Evolutionary conservation across 192 early-diverging fungal genomes (phyloP).

Genomic region (Coemansia javaensis): DNA sequence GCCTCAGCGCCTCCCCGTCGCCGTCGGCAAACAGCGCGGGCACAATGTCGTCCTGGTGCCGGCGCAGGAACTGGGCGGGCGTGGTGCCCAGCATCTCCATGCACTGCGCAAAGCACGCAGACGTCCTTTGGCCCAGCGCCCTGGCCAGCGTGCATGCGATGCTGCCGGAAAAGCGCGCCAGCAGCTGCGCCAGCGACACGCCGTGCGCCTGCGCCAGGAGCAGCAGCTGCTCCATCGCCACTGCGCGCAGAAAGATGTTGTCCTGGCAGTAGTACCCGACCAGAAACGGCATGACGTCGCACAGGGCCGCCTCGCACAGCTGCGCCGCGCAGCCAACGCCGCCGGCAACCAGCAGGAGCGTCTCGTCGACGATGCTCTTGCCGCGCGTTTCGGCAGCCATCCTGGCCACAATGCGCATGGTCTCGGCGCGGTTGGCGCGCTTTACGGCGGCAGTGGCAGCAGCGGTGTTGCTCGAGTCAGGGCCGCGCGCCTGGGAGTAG

Average conservation of each 20-base stretch:
- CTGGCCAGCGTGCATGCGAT: slow-evolving; percentile 28
- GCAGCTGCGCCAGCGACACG: slow-evolving; percentile 19
- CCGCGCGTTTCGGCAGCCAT: slow-evolving; percentile 5
- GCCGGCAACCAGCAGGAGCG: slow-evolving; percentile 36
- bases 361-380: slow-evolving; percentile 35
- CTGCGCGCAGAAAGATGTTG: slow-evolving; percentile 44
- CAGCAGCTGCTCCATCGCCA: slow-evolving; percentile 49
- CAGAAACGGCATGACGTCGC: slow-evolving; percentile 20
- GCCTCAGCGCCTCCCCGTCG: slow-evolving; percentile 22
- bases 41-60: slow-evolving; percentile 26
- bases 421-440: slow-evolving; percentile 25
- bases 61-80: slow-evolving; percentile 17
- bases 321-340: slow-evolving; percentile 28
- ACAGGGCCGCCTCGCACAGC: slow-evolving; percentile 19
- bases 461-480: slow-evolving; percentile 3
- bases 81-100: slow-evolving; percentile 34
- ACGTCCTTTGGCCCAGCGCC: slow-evolving; percentile 7
- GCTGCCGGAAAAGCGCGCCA: slow-evolving; percentile 15
- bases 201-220: slow-evolving; percentile 20
- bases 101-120: slow-evolving; percentile 29
- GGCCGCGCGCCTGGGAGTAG: slow-evolving; percentile 7
- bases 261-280: slow-evolving; percentile 27
- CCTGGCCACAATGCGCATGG: slow-evolving; percentile 11
- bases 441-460: slow-evolving; percentile 6
- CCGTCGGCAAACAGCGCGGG: slow-evolving; percentile 24